Conservation (phyloP, 2,329 filamentous ascomycete genomes). For the Monosporascus sp. region DNA sequence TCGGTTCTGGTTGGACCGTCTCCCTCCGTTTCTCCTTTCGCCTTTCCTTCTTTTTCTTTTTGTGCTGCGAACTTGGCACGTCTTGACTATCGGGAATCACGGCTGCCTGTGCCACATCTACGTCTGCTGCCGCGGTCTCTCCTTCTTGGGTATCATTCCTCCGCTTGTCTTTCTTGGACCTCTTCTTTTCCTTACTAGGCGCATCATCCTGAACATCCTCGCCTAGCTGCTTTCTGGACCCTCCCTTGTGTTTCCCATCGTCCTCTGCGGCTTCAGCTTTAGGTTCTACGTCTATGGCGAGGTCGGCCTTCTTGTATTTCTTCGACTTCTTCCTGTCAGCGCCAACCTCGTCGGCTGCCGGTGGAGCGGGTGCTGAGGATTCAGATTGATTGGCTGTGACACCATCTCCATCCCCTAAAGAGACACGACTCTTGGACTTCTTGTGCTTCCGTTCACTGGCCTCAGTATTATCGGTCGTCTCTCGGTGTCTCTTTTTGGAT, state of each 20-base stretch:
- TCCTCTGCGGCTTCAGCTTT: constrained; percentile 28
- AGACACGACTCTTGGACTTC: constrained; percentile 36
- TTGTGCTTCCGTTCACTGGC: constrained; percentile 43
- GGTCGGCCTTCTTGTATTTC: constrained; percentile 20
- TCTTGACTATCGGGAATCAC: background rate
- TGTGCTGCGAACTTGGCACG: background rate
- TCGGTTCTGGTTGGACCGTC: constrained; percentile 24
- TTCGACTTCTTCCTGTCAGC: constrained; percentile 12
- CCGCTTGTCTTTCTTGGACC: constrained; percentile 21
- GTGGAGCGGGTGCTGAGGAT: background rate
- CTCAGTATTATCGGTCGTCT: constrained; percentile 17
- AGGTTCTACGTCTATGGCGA: too few relatives aligned
- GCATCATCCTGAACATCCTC: constrained; percentile 4
- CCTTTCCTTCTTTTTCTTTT: constrained; percentile 7
- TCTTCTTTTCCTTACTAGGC: constrained; percentile 18
- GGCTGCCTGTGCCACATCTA: background rate
- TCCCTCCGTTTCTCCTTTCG: constrained; percentile 12
- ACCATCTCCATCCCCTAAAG: background rate
- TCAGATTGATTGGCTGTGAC: background rate
- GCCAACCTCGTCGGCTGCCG: background rate
- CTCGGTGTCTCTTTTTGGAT: constrained; percentile 22
- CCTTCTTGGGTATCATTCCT: constrained; percentile 14
- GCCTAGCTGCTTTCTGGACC: constrained; percentile 18
- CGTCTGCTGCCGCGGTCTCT: constrained; percentile 9
- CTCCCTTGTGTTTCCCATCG: constrained; percentile 37